Percentiles rank a stretch among this genome's conserved stretches.
Evolutionary conservation across 2,329 filamentous ascomycete genomes (phyloP).

Genomic region (Alternaria triticina): DNA sequence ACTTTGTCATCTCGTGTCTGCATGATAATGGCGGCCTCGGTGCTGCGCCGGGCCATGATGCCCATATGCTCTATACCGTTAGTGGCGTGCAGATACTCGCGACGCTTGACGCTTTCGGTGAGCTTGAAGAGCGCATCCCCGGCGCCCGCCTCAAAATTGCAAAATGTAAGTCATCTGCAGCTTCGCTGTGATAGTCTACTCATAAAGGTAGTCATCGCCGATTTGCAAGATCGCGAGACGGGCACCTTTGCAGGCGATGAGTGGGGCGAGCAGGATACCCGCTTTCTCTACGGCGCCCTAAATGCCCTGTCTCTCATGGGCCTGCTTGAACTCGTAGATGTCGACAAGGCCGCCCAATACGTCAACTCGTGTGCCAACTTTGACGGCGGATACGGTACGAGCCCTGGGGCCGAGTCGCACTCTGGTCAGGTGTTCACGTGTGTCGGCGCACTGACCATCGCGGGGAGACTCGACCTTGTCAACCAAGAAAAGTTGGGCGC

Average conservation of each 20-base stretch:
- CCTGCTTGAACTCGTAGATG: slow-evolving; percentile 74
- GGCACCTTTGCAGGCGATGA: slow-evolving; percentile 93
- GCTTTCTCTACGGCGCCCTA: slow-evolving; percentile 89
- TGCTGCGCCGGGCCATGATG: slow-evolving; percentile 90
- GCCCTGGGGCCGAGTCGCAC: slow-evolving; percentile 91
- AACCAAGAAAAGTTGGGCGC: slow-evolving; percentile 81
- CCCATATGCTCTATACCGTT: slow-evolving; percentile 94
- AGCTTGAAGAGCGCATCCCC: slow-evolving; percentile 74
- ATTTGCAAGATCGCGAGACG: slow-evolving; percentile 77
- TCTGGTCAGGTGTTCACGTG: slow-evolving; percentile 96
- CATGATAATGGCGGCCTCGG: slow-evolving; percentile 89
- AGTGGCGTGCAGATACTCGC: slow-evolving; percentile 94
- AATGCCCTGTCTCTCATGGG: slow-evolving; percentile 87
- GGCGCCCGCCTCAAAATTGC: slow-evolving; percentile 75
- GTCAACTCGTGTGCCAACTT: slow-evolving; percentile 87
- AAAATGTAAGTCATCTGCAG: slow-evolving; percentile 68
- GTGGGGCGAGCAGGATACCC: slow-evolving; percentile 95
- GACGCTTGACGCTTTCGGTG: slow-evolving; percentile 81
- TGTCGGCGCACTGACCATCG: slow-evolving; percentile 84
- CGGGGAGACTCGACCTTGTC: slow-evolving; percentile 78
- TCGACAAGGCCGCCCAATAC: slow-evolving; percentile 80
- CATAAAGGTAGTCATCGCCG: slow-evolving; percentile 70
- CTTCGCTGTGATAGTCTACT: slow-evolving; percentile 20
- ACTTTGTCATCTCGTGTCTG: slow-evolving; percentile 96
- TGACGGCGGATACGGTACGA: slow-evolving; percentile 90